phyloP scores from a whole-genome alignment of 2,329 filamentous ascomycete species.

The Boeremia exigua region DNA sequence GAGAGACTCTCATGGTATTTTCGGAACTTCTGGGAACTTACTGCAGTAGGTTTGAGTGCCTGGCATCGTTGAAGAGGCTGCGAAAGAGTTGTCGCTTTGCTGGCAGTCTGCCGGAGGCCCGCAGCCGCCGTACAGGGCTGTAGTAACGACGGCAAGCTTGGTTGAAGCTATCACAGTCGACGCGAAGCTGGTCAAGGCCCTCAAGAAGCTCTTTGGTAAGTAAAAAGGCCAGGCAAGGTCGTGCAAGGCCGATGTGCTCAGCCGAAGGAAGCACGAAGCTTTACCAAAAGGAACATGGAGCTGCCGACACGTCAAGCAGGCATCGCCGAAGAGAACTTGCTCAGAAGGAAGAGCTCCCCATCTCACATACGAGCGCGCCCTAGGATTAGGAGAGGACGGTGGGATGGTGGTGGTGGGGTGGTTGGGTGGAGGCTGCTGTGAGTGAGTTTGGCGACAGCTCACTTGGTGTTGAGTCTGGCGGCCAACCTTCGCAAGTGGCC shows the following conservation, averaged over 20 bases:
- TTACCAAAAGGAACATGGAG: background rate
- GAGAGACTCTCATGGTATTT: background rate
- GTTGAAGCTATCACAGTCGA: background rate
- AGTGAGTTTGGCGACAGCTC: conserved; percentile 2
- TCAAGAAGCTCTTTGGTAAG: background rate
- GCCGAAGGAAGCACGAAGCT: background rate
- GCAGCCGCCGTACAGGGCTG: background rate
- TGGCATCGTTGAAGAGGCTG: background rate
- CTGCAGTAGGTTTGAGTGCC: background rate
- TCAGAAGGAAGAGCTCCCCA: background rate
- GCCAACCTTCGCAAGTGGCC: background rate
- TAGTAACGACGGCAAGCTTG: background rate
- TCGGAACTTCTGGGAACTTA: background rate
- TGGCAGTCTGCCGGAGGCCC: conserved; percentile 1
- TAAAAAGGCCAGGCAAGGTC: background rate
- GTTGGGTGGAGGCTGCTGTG: background rate
- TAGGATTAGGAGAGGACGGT: too few relatives aligned
- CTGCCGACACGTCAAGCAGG: background rate
- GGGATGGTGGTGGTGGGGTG: background rate
- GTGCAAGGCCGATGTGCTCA: background rate
- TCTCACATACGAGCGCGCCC: background rate
- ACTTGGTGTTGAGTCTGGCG: conserved; percentile 12
- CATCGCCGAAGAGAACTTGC: background rate
- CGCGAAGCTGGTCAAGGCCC: background rate
- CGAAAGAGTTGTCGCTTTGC: background rate